Conservation (phyloP, 2,329 filamentous ascomycete genomes). For the Venturia nashicola region DNA sequence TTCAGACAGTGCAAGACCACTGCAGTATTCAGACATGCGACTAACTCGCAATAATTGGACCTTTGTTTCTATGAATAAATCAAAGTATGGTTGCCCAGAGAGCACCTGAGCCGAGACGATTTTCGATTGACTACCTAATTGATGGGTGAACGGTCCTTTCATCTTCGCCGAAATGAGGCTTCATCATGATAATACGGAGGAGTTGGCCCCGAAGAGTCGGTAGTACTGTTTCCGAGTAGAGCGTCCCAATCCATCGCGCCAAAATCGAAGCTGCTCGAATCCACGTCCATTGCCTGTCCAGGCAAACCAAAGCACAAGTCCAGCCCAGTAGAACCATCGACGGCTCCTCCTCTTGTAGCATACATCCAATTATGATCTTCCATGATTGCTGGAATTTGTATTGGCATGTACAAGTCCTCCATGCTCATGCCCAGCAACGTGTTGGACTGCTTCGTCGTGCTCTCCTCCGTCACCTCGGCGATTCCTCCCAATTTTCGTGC, state of each 20-base stretch:
- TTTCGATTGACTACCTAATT: no score
- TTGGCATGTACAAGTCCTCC: slow-evolving; percentile 5
- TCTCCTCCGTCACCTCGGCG: not conserved
- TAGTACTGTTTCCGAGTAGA: not conserved
- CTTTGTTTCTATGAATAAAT: no score
- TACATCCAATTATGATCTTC: slow-evolving; percentile 9
- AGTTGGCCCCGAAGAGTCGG: not conserved
- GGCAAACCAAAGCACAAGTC: slow-evolving; percentile 7
- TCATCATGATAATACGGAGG: not conserved
- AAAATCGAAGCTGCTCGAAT: slow-evolving; percentile 18
- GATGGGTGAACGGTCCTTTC: no score
- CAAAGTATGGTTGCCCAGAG: no score
- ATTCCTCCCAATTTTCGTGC: slow-evolving; percentile 14
- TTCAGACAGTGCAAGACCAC: no score
- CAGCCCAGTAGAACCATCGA: not conserved
- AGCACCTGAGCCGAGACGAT: no score
- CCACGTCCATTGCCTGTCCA: slow-evolving; percentile 14
- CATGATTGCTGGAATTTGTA: slow-evolving; percentile 7
- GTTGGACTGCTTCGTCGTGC: not conserved
- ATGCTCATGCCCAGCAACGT: not conserved
- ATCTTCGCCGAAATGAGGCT: not conserved
- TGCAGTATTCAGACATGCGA: no score
- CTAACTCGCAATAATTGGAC: no score
- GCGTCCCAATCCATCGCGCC: slow-evolving; percentile 18
- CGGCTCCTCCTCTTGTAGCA: slow-evolving; percentile 7